These are phyloP conservation scores for Tuber magnatum DNA, from an alignment of 495 filamentous ascomycete genomes.

Conservation along the genomic window DNA sequence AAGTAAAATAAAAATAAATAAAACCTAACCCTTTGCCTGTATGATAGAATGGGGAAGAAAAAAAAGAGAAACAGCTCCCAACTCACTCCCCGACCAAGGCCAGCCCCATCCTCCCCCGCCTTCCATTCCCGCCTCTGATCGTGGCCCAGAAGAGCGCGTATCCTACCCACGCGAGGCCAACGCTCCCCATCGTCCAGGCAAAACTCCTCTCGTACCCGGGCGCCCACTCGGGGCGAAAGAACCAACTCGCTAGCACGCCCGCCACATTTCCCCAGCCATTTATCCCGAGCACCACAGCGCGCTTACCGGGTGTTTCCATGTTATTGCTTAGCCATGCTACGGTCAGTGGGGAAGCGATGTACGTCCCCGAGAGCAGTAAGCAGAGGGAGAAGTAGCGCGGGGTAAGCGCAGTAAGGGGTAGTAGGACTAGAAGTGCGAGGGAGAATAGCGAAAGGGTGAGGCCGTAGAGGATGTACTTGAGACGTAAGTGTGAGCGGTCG, in stretches of 20 bases:
- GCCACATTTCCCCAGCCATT: conserved; percentile 58
- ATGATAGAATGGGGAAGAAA: neutral
- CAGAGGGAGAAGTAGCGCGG: conserved; percentile 50
- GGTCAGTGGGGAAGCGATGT: conserved; percentile 50
- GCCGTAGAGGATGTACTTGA: conserved; percentile 49
- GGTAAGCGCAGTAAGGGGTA: conserved; percentile 41
- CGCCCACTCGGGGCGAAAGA: conserved; percentile 45
- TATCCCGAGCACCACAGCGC: conserved; percentile 51
- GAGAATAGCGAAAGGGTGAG: conserved; percentile 47
- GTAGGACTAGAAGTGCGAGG: conserved; percentile 42
- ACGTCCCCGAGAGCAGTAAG: conserved; percentile 51
- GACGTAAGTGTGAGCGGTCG: conserved; percentile 46
- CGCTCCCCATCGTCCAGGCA: conserved; percentile 44
- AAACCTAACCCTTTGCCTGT: too few relatives aligned
- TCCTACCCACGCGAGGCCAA: conserved; percentile 44
- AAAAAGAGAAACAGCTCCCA: neutral
- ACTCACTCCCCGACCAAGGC: conserved; percentile 24
- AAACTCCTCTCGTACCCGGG: conserved; percentile 47
- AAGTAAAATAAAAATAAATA: too few relatives aligned
- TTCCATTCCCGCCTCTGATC: conserved; percentile 42
- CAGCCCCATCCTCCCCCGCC: conserved; percentile 21
- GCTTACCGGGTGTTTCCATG: conserved; percentile 49
- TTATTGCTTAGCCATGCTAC: conserved; percentile 55
- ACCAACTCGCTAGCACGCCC: conserved; percentile 47
- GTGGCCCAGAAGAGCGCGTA: conserved; percentile 40